Percentiles rank a stretch among this genome's conserved stretches.
Conservation (phyloP, 1,139 yeast genomes). For the Blastobotrys aristatus region DNA sequence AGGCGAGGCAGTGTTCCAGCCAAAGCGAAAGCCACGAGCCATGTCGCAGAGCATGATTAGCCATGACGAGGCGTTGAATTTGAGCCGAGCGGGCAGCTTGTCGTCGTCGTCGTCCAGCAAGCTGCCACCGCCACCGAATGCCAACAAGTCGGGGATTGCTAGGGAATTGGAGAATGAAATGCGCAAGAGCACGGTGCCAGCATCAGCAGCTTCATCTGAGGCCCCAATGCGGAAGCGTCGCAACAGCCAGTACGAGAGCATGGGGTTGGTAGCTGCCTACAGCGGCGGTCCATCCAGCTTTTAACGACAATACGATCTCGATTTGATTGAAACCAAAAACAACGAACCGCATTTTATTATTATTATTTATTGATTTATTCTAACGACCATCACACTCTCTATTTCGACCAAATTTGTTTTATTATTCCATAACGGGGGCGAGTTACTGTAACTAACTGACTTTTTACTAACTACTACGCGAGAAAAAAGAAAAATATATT, state of each 20-base stretch:
- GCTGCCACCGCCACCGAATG: too few relatives aligned
- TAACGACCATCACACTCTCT: not conserved
- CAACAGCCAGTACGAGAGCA: conserved; percentile 26
- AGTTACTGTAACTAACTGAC: too few relatives aligned
- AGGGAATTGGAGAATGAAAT: not conserved
- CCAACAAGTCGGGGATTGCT: conserved; percentile 10
- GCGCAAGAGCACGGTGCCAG: not conserved
- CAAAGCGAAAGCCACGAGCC: conserved; percentile 12
- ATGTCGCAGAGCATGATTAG: conserved; percentile 24
- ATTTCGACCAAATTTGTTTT: not conserved
- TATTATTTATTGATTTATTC: not conserved
- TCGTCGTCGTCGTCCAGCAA: not conserved
- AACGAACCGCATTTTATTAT: not conserved
- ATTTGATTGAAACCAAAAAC: not conserved
- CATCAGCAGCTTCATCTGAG: too few relatives aligned
- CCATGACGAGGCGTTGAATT: conserved; percentile 37
- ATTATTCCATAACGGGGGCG: too few relatives aligned
- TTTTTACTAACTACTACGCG: too few relatives aligned
- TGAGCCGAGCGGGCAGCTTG: conserved; percentile 31
- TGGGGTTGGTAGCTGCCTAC: conserved; percentile 35
- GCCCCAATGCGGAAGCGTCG: conserved; percentile 10
- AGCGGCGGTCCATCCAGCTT: conserved; percentile 35
- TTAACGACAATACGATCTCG: too few relatives aligned
- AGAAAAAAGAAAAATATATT: too few relatives aligned
- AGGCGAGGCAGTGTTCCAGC: too few relatives aligned